Percentiles rank a stretch among this genome's conserved stretches.
Evolutionary conservation across 257 asterid genomes (phyloP).

Genomic region (Buddleja alternifolia): DNA sequence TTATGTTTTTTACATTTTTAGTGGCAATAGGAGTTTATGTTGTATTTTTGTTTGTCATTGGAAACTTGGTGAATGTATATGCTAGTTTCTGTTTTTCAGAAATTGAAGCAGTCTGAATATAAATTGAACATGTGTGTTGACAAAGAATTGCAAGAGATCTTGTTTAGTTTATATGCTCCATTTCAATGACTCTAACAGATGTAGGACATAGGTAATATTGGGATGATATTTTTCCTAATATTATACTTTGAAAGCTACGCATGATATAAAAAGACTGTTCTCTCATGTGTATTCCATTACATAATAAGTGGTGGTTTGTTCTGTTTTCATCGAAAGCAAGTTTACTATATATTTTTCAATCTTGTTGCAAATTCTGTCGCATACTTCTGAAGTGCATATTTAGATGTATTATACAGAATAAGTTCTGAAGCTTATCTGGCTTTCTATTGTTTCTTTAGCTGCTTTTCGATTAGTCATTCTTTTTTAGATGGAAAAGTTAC

Average conservation of each 20-base stretch:
- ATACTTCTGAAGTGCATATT: constrained; percentile 10
- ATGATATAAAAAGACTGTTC: constrained; percentile 7
- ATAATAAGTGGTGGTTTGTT: constrained; percentile 7
- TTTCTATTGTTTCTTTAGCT: constrained; percentile 7
- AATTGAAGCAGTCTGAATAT: constrained; percentile 44
- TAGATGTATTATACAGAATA: not conserved
- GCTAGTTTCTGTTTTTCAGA: constrained; percentile 33
- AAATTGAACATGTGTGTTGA: constrained; percentile 7
- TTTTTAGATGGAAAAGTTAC: too few species aligned
- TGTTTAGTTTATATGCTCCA: constrained; percentile 21
- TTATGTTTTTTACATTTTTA: not conserved
- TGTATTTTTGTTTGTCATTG: constrained; percentile 3
- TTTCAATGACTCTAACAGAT: not conserved
- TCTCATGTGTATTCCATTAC: not conserved
- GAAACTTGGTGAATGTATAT: not conserved
- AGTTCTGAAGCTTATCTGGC: constrained; percentile 17
- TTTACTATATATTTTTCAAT: not conserved
- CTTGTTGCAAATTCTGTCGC: not conserved
- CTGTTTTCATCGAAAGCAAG: constrained; percentile 6
- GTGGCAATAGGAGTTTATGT: not conserved
- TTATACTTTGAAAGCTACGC: constrained; percentile 4
- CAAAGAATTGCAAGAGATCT: constrained; percentile 13
- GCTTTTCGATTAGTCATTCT: not conserved
- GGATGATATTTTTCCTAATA: not conserved
- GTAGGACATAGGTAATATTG: constrained; percentile 13